Conservation (phyloP, 108 stramenopile genomes). For the Nitzschia sp. region DNA sequence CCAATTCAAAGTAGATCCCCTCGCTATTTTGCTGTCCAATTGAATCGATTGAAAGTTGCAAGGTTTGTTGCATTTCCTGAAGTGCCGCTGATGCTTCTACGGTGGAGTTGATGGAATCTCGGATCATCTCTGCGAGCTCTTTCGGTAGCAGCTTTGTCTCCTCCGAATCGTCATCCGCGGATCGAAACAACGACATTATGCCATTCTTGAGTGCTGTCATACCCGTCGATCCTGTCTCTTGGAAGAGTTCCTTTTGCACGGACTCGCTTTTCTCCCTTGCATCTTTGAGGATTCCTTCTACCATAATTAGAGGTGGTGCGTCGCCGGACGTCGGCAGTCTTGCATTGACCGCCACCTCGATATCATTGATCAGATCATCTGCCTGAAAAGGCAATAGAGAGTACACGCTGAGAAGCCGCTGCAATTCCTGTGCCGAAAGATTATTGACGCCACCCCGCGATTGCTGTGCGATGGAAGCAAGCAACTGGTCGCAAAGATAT, state of each 20-base stretch:
- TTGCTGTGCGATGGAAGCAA: background rate
- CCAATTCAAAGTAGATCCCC: slow-evolving; percentile 39
- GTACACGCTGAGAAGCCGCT: slow-evolving; percentile 30
- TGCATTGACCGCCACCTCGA: slow-evolving; percentile 15
- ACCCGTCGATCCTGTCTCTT: slow-evolving; percentile 5
- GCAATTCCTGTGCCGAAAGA: slow-evolving; percentile 30
- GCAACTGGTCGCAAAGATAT: background rate
- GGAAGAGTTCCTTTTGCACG: slow-evolving; percentile 19
- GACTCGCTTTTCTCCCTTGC: slow-evolving; percentile 9
- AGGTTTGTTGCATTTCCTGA: slow-evolving; percentile 7
- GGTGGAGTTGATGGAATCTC: slow-evolving; percentile 16
- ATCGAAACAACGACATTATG: slow-evolving; percentile 11
- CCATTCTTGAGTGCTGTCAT: slow-evolving; percentile 19
- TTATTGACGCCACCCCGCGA: background rate
- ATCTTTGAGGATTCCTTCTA: slow-evolving; percentile 18
- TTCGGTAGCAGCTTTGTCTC: slow-evolving; percentile 9
- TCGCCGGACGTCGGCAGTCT: background rate
- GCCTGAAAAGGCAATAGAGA: slow-evolving; percentile 42
- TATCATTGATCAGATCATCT: slow-evolving; percentile 30
- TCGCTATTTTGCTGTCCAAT: slow-evolving; percentile 10
- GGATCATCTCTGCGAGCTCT: slow-evolving; percentile 25
- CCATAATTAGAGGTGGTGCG: background rate
- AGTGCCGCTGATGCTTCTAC: background rate
- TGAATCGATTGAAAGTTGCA: slow-evolving; percentile 18
- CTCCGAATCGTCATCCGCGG: background rate